These are phyloP conservation scores for Populus trichocarpa DNA, from an alignment of 441 rosid species.

Conservation along the genomic window DNA sequence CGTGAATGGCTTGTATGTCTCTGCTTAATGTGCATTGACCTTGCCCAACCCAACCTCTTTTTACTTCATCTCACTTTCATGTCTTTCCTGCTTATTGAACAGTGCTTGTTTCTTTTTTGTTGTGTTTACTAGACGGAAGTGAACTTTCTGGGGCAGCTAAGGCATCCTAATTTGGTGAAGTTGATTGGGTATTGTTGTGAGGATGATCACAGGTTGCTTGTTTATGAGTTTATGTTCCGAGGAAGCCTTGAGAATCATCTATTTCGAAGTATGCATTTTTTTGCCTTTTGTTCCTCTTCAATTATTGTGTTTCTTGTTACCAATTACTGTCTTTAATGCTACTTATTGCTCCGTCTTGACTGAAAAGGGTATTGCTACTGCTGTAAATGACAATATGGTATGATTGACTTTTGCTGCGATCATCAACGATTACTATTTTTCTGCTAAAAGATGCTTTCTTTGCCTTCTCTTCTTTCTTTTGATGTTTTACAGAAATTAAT, in stretches of 20 bases:
- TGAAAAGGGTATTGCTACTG: background rate
- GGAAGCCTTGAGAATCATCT: slow-evolving; percentile 90
- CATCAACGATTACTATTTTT: background rate
- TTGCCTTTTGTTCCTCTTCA: background rate
- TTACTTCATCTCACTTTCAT: background rate
- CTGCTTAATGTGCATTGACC: background rate
- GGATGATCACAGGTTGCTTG: slow-evolving; percentile 75
- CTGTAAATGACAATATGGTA: background rate
- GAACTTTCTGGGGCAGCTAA: slow-evolving; percentile 71
- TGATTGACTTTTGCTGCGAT: background rate
- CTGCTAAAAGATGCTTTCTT: no score
- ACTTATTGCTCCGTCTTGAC: background rate
- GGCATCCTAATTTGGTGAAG: slow-evolving; percentile 76
- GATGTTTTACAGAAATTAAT: background rate
- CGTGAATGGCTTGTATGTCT: slow-evolving; percentile 77
- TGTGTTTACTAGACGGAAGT: slow-evolving; percentile 61
- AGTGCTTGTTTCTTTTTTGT: background rate
- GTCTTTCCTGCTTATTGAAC: background rate
- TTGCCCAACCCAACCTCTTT: background rate
- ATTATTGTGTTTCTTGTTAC: background rate
- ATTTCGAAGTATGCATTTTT: slow-evolving; percentile 53
- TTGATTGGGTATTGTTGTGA: slow-evolving; percentile 82
- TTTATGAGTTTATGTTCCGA: slow-evolving; percentile 16
- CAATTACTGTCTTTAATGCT: background rate
- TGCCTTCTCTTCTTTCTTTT: background rate